Evolutionary conservation across 2,329 filamentous ascomycete species (phyloP).

Genomic region (Grosmannia serpens): DNA sequence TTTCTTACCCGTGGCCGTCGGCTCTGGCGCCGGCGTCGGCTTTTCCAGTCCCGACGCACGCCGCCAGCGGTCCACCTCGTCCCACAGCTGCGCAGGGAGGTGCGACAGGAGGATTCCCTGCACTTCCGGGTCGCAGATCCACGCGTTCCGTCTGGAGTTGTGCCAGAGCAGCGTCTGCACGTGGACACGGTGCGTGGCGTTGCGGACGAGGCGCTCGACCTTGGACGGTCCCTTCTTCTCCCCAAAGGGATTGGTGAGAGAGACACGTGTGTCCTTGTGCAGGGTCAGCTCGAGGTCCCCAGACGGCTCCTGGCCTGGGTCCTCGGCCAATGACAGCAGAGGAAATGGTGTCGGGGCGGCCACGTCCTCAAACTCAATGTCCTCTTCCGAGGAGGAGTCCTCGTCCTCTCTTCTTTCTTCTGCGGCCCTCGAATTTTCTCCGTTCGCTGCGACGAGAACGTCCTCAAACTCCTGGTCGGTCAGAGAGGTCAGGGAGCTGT

Average conservation of each 20-base stretch:
- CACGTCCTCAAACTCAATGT: constrained; percentile 53
- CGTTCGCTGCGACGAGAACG: constrained; percentile 19
- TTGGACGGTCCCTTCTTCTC: constrained; percentile 78
- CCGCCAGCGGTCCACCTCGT: constrained; percentile 64
- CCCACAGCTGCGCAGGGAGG: constrained; percentile 54
- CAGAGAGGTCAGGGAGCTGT: constrained; percentile 37
- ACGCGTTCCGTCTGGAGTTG: constrained; percentile 74
- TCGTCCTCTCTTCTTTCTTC: constrained; percentile 21
- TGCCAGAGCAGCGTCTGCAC: constrained; percentile 83
- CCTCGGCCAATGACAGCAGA: constrained; percentile 16
- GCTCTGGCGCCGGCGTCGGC: constrained; percentile 3
- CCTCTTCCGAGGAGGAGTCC: constrained; percentile 21
- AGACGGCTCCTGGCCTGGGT: constrained; percentile 35
- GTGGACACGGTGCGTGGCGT: constrained; percentile 76
- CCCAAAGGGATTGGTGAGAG: constrained; percentile 47
- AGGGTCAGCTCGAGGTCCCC: constrained; percentile 68
- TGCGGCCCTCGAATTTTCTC: constrained; percentile 12
- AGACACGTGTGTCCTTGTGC: constrained; percentile 44
- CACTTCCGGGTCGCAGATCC: constrained; percentile 66
- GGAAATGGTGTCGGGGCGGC: constrained; percentile 19
- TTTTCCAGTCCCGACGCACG: constrained; percentile 51
- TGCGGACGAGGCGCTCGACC: constrained; percentile 66
- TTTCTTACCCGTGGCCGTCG: constrained; percentile 18
- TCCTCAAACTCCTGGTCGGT: constrained; percentile 49
- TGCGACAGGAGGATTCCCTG: constrained; percentile 68